These are phyloP conservation scores for Ensete ventricosum DNA, from an alignment of 176 grass and related monocot genomes.

Conservation along the genomic window DNA sequence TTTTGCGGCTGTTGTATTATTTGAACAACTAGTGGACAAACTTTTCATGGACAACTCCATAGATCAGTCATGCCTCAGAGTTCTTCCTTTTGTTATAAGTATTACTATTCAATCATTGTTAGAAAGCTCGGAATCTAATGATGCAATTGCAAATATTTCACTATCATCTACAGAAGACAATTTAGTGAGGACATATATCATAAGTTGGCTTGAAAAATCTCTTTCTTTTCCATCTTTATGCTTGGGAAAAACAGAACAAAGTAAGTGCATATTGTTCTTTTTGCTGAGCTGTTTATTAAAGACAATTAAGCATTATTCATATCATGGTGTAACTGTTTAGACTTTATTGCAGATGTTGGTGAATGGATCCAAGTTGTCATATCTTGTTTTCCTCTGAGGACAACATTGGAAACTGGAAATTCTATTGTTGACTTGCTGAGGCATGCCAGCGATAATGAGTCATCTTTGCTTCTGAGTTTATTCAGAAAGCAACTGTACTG, in stretches of 20 bases:
- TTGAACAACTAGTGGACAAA: slow-evolving; percentile 39
- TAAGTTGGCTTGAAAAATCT: slow-evolving; percentile 63
- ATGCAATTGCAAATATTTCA: slow-evolving; percentile 10
- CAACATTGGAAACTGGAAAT: slow-evolving; percentile 42
- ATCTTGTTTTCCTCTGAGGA: slow-evolving; percentile 61
- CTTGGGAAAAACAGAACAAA: slow-evolving; percentile 32
- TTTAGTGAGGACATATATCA: slow-evolving; percentile 47
- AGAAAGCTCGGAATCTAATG: slow-evolving; percentile 25
- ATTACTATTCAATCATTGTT: slow-evolving; percentile 39
- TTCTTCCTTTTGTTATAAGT: slow-evolving; percentile 54
- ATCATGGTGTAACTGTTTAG: slow-evolving; percentile 3
- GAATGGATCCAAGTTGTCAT: slow-evolving; percentile 71
- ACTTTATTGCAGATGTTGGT: slow-evolving; percentile 41
- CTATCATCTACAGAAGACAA: slow-evolving; percentile 15
- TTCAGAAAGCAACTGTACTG: slow-evolving; percentile 49
- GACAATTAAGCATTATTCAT: background rate
- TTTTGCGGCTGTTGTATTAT: slow-evolving; percentile 42
- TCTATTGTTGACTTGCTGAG: slow-evolving; percentile 38
- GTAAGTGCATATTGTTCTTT: slow-evolving; percentile 25
- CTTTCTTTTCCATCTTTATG: slow-evolving; percentile 44
- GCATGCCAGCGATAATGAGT: slow-evolving; percentile 39
- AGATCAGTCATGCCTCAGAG: slow-evolving; percentile 43
- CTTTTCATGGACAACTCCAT: slow-evolving; percentile 37
- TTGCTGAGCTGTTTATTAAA: background rate
- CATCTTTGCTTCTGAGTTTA: slow-evolving; percentile 45